Evolutionary conservation across 306 rosid genomes (phyloP).

Genomic region (Castanea crenata): DNA sequence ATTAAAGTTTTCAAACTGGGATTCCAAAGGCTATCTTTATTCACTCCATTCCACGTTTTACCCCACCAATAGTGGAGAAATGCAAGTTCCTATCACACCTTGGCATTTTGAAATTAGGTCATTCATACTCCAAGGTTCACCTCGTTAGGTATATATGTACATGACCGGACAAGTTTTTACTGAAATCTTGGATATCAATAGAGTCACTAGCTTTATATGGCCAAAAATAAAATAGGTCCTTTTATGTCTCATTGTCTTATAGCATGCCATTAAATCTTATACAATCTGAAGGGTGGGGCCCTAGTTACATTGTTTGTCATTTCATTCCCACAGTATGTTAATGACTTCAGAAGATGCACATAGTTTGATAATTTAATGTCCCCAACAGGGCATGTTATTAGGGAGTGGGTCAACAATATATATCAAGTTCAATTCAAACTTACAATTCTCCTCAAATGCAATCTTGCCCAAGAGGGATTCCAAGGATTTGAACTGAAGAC

Average conservation of each 20-base stretch:
- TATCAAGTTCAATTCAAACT: background rate
- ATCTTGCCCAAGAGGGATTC: background rate
- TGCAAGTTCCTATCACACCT: no score
- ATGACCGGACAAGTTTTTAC: no score
- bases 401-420: background rate
- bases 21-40: background rate
- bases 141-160: no score
- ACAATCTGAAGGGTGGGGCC: no score
- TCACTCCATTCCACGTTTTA: background rate
- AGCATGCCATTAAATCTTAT: no score
- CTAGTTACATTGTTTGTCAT: no score
- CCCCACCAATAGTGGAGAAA: background rate
- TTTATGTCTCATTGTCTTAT: no score
- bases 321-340: background rate
- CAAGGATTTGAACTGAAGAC: background rate
- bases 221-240: no score
- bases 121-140: no score
- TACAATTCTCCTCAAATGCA: background rate
- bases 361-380: background rate
- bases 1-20: background rate
- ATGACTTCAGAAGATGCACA: background rate
- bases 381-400: background rate
- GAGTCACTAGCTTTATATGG: no score
- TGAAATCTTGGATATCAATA: no score
- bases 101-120: no score